Conservation (phyloP, 2,329 filamentous ascomycete genomes). For the Tolypocladium amazonense region DNA sequence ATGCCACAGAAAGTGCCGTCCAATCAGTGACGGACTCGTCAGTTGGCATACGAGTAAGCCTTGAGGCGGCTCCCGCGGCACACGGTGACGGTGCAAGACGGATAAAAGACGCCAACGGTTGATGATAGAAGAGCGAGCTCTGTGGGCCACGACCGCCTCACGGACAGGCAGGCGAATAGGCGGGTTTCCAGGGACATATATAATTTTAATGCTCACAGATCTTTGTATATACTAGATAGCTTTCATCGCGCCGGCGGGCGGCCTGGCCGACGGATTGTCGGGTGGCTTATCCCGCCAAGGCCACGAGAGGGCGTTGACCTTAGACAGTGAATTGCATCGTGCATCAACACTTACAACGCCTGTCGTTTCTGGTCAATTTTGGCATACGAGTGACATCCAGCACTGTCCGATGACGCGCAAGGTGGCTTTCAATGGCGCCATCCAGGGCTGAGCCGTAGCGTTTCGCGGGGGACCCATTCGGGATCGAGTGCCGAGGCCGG, state of each 20-base stretch:
- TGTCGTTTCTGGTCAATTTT: background rate
- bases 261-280: background rate
- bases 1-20: background rate
- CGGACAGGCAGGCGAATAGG: background rate
- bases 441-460: background rate
- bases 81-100: background rate
- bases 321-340: background rate
- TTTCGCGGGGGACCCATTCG: background rate
- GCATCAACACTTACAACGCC: too few species aligned
- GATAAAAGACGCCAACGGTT: background rate
- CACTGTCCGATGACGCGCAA: background rate
- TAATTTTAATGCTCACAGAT: slow-evolving; percentile 4
- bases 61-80: background rate
- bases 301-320: background rate
- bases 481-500: background rate
- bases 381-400: too few species aligned
- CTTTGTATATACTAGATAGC: slow-evolving; percentile 2
- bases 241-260: background rate
- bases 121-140: slow-evolving; percentile 4
- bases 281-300: background rate
- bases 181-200: background rate
- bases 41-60: background rate
- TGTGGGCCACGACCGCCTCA: slow-evolving; percentile 1
- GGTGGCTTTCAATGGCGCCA: background rate
- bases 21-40: background rate